phyloP scores from a whole-genome alignment of 1,284 basidiomycete genomes.

The Cryptococcus sp. region DNA sequence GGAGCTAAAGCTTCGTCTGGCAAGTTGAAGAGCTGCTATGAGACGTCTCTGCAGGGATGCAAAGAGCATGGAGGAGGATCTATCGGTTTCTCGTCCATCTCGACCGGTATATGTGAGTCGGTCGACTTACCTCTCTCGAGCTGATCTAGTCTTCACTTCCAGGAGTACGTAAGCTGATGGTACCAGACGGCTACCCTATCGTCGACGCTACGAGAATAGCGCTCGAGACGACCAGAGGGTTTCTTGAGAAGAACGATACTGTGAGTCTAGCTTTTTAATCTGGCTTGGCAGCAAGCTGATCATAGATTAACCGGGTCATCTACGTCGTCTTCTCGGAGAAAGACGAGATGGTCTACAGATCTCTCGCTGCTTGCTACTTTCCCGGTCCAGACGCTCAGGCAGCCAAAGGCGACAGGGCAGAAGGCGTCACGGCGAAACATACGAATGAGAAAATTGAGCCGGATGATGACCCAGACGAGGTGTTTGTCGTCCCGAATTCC shows the following conservation, averaged over 20 bases:
- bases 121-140: too few relatives aligned
- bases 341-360: slow-evolving; percentile 36
- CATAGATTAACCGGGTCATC: slow-evolving; percentile 38
- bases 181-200: slow-evolving; percentile 44
- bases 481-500: too few relatives aligned
- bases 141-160: too few relatives aligned
- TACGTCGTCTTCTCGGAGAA: slow-evolving; percentile 41
- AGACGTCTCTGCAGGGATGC: slow-evolving; percentile 59
- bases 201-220: slow-evolving; percentile 41
- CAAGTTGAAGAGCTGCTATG: slow-evolving; percentile 66
- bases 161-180: not conserved
- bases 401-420: not conserved
- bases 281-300: not conserved
- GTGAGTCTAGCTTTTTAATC: slow-evolving; percentile 9
- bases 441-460: too few relatives aligned
- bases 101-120: slow-evolving; percentile 41
- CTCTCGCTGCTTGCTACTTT: slow-evolving; percentile 27
- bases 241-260: slow-evolving; percentile 25
- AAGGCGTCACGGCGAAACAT: too few relatives aligned
- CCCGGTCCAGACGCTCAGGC: slow-evolving; percentile 9
- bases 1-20: slow-evolving; percentile 48
- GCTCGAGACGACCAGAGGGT: slow-evolving; percentile 32
- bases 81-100: slow-evolving; percentile 53
- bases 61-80: slow-evolving; percentile 57
- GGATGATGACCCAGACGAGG: too few relatives aligned